Evolutionary conservation across 164 flowering plant genomes (phyloP).

Genomic region (Taxillus chinensis): DNA sequence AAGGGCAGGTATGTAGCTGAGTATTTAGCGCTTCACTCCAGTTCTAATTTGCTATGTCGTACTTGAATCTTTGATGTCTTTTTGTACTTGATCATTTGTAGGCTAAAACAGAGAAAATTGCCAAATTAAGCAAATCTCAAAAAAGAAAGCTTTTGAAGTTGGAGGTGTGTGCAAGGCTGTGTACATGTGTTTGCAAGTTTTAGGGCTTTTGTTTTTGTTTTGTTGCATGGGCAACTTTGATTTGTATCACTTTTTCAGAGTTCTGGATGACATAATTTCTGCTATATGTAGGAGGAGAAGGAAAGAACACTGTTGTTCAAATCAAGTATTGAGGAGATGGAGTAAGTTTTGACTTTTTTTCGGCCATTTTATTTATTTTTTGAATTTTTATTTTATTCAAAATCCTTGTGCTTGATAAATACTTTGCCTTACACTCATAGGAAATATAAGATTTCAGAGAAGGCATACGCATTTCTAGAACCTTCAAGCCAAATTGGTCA

Average conservation of each 20-base stretch:
- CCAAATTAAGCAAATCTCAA: slow-evolving; percentile 49
- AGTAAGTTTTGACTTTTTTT: slow-evolving; percentile 30
- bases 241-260: neutral
- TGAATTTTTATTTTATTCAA: neutral
- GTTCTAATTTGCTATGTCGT: neutral
- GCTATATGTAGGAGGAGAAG: slow-evolving; percentile 55
- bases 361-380: neutral
- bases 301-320: slow-evolving; percentile 29
- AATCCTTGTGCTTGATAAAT: neutral
- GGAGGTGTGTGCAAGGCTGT: slow-evolving; percentile 11
- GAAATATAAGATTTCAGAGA: slow-evolving; percentile 60
- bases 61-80: neutral
- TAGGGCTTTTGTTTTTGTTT: neutral
- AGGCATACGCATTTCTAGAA: slow-evolving; percentile 41
- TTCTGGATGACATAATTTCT: neutral
- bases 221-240: neutral
- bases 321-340: slow-evolving; percentile 45
- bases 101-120: slow-evolving; percentile 6
- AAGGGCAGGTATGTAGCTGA: slow-evolving; percentile 18
- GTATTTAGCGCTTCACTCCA: too few relatives aligned
- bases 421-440: slow-evolving; percentile 21
- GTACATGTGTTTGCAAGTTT: slow-evolving; percentile 30
- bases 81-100: slow-evolving; percentile 11
- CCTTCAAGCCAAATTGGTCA: slow-evolving; percentile 62
- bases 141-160: slow-evolving; percentile 65